Percentiles rank a stretch among this genome's conserved stretches.
These are phyloP conservation scores for Ascochyta pisi DNA, from an alignment of 2,329 filamentous ascomycete genomes.

Conservation along the genomic window DNA sequence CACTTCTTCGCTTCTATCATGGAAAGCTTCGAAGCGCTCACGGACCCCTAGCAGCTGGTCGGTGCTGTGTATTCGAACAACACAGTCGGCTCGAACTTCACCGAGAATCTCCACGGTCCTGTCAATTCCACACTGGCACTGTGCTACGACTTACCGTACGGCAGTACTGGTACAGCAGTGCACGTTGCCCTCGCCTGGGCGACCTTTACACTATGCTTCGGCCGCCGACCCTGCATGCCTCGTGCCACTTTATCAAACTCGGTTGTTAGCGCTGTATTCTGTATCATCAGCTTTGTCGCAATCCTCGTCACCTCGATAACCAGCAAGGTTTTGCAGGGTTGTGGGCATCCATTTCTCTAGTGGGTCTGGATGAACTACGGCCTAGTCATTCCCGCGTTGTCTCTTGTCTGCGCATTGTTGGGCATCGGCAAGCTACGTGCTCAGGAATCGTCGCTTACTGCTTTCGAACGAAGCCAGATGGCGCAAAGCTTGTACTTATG, in stretches of 20 bases:
- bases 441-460: not conserved
- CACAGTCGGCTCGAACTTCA: not conserved
- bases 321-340: not conserved
- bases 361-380: not conserved
- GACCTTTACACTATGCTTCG: not conserved
- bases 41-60: not conserved
- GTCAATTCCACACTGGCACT: not conserved
- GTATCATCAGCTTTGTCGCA: not conserved
- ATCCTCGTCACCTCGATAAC: not conserved
- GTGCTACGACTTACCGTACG: not conserved
- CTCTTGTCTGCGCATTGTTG: not conserved
- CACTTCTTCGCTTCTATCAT: not conserved
- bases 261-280: not conserved
- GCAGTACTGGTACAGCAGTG: not conserved
- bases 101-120: not conserved
- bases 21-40: not conserved
- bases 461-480: not conserved
- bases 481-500: not conserved
- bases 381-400: not conserved
- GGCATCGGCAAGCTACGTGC: not conserved
- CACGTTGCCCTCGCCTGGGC: not conserved
- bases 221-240: not conserved
- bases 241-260: not conserved
- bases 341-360: not conserved
- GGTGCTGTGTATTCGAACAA: not conserved